These are phyloP conservation scores for Ophiostoma tasmaniense DNA, from an alignment of 2,329 filamentous ascomycete species.

Conservation along the genomic window DNA sequence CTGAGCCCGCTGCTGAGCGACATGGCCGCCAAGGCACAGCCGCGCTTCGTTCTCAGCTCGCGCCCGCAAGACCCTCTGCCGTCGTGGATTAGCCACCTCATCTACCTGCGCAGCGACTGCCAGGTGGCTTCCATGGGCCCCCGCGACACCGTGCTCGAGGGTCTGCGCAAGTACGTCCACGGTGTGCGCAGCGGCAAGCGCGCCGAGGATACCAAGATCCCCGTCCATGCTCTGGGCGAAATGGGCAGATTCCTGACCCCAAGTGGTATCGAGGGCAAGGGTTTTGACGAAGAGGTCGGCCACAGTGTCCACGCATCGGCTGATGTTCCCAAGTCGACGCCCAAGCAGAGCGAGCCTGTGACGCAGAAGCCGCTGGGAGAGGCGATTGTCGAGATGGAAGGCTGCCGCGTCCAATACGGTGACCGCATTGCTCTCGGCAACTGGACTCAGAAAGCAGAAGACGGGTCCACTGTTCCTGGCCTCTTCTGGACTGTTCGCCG, in stretches of 20 bases:
- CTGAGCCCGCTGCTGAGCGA: conserved; percentile 63
- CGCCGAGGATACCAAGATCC: conserved; percentile 40
- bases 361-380: conserved; percentile 42
- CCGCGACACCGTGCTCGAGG: conserved; percentile 52
- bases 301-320: background rate
- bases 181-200: conserved; percentile 37
- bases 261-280: conserved; percentile 31
- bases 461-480: conserved; percentile 47
- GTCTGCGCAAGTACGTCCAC: conserved; percentile 40
- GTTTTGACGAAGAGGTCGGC: conserved; percentile 26
- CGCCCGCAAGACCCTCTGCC: conserved; percentile 82
- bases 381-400: conserved; percentile 75
- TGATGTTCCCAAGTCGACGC: background rate
- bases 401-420: conserved; percentile 74
- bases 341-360: conserved; percentile 18
- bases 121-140: conserved; percentile 57
- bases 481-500: conserved; percentile 75
- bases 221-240: conserved; percentile 40
- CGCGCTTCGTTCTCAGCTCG: conserved; percentile 67
- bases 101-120: conserved; percentile 61
- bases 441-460: conserved; percentile 57
- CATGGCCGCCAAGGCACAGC: conserved; percentile 57
- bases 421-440: conserved; percentile 69
- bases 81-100: conserved; percentile 79
- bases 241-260: conserved; percentile 41